These are phyloP conservation scores for Neonectria coccinea DNA, from an alignment of 2,329 filamentous ascomycete genomes.

Conservation along the genomic window DNA sequence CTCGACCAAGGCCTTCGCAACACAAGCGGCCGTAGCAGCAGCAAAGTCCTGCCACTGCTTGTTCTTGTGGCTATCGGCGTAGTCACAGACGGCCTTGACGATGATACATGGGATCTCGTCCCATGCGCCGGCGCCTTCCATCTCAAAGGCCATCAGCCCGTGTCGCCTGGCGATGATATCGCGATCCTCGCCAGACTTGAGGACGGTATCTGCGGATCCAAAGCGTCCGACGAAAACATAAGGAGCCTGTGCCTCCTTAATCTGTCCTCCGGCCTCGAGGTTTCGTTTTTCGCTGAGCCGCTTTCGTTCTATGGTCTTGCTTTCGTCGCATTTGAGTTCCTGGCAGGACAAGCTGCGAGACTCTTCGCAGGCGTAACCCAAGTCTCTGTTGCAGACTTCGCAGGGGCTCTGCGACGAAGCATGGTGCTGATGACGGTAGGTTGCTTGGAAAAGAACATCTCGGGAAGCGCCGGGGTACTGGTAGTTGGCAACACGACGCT, in stretches of 20 bases:
- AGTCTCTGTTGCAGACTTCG: neutral
- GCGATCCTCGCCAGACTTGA: conserved; percentile 49
- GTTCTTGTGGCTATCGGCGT: conserved; percentile 18
- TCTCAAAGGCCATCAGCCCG: conserved; percentile 10
- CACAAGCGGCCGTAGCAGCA: conserved; percentile 14
- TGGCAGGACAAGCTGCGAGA: conserved; percentile 13
- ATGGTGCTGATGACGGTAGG: neutral
- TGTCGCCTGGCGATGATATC: neutral
- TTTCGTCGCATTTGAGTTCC: conserved; percentile 14
- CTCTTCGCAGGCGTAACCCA: neutral
- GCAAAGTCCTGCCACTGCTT: conserved; percentile 20
- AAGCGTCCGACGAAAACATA: conserved; percentile 51
- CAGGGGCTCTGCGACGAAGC: neutral
- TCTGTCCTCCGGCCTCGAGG: neutral
- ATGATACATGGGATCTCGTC: conserved; percentile 12
- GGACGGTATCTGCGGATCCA: conserved; percentile 53
- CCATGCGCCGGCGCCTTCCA: conserved; percentile 13
- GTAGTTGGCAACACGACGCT: conserved; percentile 22
- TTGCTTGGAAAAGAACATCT: neutral
- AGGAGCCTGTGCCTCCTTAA: conserved; percentile 6
- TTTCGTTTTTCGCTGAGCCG: neutral
- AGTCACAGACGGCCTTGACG: conserved; percentile 14
- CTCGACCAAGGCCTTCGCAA: neutral
- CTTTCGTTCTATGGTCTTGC: neutral
- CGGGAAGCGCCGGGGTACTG: conserved; percentile 39